Evolutionary conservation across 345 rosid species (phyloP), one percentile per base, ranked within the genome.

Genomic region (Hypericum androsaemum): DNA sequence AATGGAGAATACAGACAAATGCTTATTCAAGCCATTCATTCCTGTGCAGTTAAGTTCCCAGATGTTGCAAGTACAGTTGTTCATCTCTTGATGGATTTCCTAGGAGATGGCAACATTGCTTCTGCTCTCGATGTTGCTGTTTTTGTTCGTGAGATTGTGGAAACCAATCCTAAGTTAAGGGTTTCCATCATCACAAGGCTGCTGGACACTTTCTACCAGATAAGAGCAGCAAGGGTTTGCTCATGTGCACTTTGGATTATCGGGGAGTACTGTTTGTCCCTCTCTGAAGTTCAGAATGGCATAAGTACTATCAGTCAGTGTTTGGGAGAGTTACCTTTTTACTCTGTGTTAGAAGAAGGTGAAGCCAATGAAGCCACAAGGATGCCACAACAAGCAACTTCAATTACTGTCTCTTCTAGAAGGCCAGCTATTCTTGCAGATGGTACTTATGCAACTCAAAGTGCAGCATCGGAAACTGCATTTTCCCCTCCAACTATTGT

Each of bases 51-150:
- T 67, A 84, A 87, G 80, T 87, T 81, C 76, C 96, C 96, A 0
- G 94, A 87, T 63, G 96, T 87, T 63, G 96, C 96, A 62, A 81
- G 94, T 76, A 87, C 89, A 1, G 94, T 87, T 56, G 96, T 87
- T 62, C 96, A 87, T 74, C 71, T 87, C 57, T 65, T 84, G 64
- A 87, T 87, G 96, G 94, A 87, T 72, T 87, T 87, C 79, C 72
- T 87, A 69, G 89, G 96, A 40, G 96, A 87, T 62, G 68, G 77
- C 75, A 87, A 87, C 56, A 81, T 87, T 68, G 89, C 96, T 64
- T 87, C 96, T 9, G 96, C 94, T 53, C 68, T 84, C 39, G 96
- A 87, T 53, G 96, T 87, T 45, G 72, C 71, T 54, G 70, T 76
- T 39, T 87, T 87, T 73, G 89, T 87, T 50, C 78, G 94, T 14